A percentile compares a stretch with the other conserved stretches of the same genome.
phyloP scores from a whole-genome alignment of 768 basidiomycete genomes.

The Russula sp. region DNA sequence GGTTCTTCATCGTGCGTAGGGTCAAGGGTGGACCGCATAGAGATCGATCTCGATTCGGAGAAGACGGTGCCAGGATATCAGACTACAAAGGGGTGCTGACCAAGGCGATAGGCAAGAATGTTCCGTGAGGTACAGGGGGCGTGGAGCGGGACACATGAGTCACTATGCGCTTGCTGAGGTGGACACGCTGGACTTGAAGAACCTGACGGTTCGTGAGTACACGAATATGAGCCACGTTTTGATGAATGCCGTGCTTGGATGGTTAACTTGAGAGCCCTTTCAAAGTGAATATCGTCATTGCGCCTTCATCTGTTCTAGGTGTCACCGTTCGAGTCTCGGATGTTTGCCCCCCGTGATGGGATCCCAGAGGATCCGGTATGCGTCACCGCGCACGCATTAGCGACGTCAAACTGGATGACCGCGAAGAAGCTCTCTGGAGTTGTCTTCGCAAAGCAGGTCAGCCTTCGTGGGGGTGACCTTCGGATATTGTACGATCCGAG shows the following conservation, averaged over 20 bases:
- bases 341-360: constrained; percentile 25
- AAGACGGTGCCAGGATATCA: neutral
- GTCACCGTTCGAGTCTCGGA: constrained; percentile 27
- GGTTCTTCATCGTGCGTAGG: neutral
- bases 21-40: constrained; percentile 11
- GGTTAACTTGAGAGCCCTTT: constrained; percentile 10
- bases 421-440: neutral
- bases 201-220: constrained; percentile 22
- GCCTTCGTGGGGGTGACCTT: constrained; percentile 14
- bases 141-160: constrained; percentile 2
- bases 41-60: constrained; percentile 18
- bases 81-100: constrained; percentile 8
- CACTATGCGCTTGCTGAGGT: constrained; percentile 24
- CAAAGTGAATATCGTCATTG: constrained; percentile 15
- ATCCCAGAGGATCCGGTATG: constrained; percentile 29
- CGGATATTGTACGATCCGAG: neutral
- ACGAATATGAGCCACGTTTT: neutral
- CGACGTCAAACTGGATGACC: constrained; percentile 28
- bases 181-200: constrained; percentile 22
- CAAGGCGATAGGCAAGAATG: constrained; percentile 9
- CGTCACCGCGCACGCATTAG: constrained; percentile 27
- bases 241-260: neutral
- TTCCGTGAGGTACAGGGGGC: constrained; percentile 2
- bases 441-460: constrained; percentile 14
- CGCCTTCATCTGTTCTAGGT: constrained; percentile 5